A percentile compares a stretch with the other conserved stretches of the same genome.
phyloP scores from a whole-genome alignment of 169 alveolate species.

The Plasmodium knowlesi region DNA sequence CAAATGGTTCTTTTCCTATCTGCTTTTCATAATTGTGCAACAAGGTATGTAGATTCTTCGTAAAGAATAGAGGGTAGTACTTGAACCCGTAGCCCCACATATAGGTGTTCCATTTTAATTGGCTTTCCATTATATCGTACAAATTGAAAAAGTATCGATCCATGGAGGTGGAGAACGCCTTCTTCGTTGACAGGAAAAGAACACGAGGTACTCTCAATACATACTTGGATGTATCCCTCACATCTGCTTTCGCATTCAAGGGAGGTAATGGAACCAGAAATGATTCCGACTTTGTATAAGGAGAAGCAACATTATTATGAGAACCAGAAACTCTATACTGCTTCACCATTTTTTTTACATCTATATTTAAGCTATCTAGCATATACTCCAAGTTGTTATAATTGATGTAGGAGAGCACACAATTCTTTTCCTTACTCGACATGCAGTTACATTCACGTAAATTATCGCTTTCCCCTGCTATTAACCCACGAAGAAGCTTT shows the following conservation, averaged over 20 bases:
- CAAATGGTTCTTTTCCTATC: conserved; percentile 68
- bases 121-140: conserved; percentile 59
- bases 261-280: conserved; percentile 69
- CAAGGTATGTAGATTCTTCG: conserved; percentile 56
- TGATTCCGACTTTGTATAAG: conserved; percentile 19
- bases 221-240: conserved; percentile 35
- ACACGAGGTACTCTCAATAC: conserved; percentile 70
- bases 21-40: conserved; percentile 45
- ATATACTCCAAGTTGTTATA: conserved; percentile 61
- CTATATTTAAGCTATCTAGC: conserved; percentile 40
- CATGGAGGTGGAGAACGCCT: conserved; percentile 43
- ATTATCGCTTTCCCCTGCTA: conserved; percentile 33
- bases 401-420: conserved; percentile 40
- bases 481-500: conserved; percentile 25
- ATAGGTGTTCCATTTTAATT: conserved; percentile 63
- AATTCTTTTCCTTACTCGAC: conserved; percentile 32
- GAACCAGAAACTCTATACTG: neutral
- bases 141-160: conserved; percentile 51
- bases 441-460: conserved; percentile 55
- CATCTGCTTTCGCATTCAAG: conserved; percentile 25
- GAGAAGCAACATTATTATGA: neutral
- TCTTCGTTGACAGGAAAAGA: conserved; percentile 53
- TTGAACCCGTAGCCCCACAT: conserved; percentile 74
- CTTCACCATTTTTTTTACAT: conserved; percentile 43
- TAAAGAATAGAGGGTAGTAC: conserved; percentile 50